A percentile compares a stretch with the other conserved stretches of the same genome.
These are phyloP conservation scores for Cyanodermella asteris DNA, from an alignment of 2,329 filamentous ascomycete genomes.

Conservation along the genomic window DNA sequence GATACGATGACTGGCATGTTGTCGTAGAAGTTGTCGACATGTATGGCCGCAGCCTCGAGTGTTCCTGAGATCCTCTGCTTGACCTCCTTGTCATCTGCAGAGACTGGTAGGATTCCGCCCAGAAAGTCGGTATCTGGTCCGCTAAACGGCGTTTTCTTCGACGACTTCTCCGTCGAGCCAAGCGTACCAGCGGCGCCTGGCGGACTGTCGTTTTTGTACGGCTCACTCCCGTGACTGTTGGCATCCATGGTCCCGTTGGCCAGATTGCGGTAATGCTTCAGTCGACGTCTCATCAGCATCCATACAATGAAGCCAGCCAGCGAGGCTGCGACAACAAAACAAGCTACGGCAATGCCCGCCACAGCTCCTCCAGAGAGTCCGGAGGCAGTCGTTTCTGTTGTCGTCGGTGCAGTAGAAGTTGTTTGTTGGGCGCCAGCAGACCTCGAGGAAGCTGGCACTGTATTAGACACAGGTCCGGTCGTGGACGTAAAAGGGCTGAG, in stretches of 20 bases:
- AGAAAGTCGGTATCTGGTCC: not conserved
- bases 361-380: no score
- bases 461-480: no score
- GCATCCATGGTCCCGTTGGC: slow-evolving; percentile 4
- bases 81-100: slow-evolving; percentile 5
- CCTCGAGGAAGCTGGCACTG: no score
- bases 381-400: no score
- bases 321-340: no score
- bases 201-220: slow-evolving; percentile 3
- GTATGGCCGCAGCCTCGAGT: slow-evolving; percentile 4
- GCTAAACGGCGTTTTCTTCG: not conserved
- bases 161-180: slow-evolving; percentile 1
- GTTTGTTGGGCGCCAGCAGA: no score
- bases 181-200: slow-evolving; percentile 2
- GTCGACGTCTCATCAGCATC: no score
- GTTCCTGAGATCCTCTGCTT: slow-evolving; percentile 1
- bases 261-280: no score
- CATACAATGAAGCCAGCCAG: no score
- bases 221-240: slow-evolving; percentile 3
- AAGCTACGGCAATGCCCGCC: no score
- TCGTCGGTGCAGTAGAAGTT: no score
- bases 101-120: slow-evolving; percentile 2
- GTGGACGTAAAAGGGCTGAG: no score
- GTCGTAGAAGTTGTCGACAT: slow-evolving; percentile 6
- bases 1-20: not conserved